Conservation (phyloP, 2,329 filamentous ascomycete genomes). For the Talaromyces marneffei region DNA sequence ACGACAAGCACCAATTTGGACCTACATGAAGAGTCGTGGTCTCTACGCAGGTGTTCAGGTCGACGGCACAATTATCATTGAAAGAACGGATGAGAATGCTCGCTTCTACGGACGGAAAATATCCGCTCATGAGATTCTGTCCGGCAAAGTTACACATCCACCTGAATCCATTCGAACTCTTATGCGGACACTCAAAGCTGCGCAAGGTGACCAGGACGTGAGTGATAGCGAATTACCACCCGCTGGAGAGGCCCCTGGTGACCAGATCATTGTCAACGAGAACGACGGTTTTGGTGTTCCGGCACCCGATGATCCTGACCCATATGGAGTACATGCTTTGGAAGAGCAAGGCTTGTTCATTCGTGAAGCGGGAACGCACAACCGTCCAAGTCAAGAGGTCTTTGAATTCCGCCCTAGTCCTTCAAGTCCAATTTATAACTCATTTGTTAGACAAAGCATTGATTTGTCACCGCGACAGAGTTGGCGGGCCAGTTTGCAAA, state of each 20-base stretch:
- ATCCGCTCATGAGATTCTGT: slow-evolving; percentile 57
- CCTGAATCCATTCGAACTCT: slow-evolving; percentile 55
- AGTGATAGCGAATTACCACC: slow-evolving; percentile 63
- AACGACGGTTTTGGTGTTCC: slow-evolving; percentile 67
- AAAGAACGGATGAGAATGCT: slow-evolving; percentile 82
- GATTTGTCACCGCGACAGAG: slow-evolving; percentile 60
- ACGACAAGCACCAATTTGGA: slow-evolving; percentile 67
- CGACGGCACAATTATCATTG: slow-evolving; percentile 80
- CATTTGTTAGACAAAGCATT: slow-evolving; percentile 59
- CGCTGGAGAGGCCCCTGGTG: slow-evolving; percentile 64
- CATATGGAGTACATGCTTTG: slow-evolving; percentile 84
- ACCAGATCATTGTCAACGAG: slow-evolving; percentile 52
- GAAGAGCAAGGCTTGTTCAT: slow-evolving; percentile 80
- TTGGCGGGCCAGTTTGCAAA: slow-evolving; percentile 63
- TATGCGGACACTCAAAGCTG: slow-evolving; percentile 78
- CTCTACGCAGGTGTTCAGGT: slow-evolving; percentile 83
- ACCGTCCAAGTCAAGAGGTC: slow-evolving; percentile 67
- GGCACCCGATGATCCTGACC: slow-evolving; percentile 75
- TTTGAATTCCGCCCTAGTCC: slow-evolving; percentile 78
- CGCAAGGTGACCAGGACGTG: slow-evolving; percentile 73
- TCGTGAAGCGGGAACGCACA: slow-evolving; percentile 74
- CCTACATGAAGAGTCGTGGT: slow-evolving; percentile 82
- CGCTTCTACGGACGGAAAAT: slow-evolving; percentile 70
- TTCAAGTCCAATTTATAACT: slow-evolving; percentile 61
- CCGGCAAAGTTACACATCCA: slow-evolving; percentile 54